A percentile compares a stretch with the other conserved stretches of the same genome.
Conservation (phyloP, 176 grass and related monocot genomes). For the bread wheat (Triticum aestivum) region DNA sequence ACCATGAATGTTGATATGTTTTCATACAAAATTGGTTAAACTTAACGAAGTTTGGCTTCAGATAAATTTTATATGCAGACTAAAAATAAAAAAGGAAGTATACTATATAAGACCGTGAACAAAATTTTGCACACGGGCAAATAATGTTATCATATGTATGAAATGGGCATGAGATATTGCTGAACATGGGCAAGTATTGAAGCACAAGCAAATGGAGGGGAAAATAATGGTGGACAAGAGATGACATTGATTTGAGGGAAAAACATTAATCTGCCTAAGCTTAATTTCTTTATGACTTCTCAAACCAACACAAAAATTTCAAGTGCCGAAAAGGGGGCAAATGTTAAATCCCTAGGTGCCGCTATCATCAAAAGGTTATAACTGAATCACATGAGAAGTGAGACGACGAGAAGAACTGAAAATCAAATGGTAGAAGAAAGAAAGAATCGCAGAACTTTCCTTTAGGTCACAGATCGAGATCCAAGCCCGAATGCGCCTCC, state of each 20-base stretch:
- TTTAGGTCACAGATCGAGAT: conserved; percentile 93
- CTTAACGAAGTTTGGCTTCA: no score
- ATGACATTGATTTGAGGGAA: conserved; percentile 22
- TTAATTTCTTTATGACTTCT: conserved; percentile 50
- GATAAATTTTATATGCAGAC: no score
- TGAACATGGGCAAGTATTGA: conserved; percentile 21
- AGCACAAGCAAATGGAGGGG: conserved; percentile 24
- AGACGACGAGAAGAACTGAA: conserved; percentile 14
- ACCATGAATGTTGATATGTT: no score
- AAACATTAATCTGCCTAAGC: conserved; percentile 42
- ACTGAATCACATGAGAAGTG: conserved; percentile 35
- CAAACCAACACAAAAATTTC: conserved; percentile 45
- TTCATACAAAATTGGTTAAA: no score
- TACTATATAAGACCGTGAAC: not conserved
- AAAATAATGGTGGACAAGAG: conserved; percentile 32
- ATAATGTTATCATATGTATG: conserved; percentile 88
- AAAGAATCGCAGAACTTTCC: conserved; percentile 66
- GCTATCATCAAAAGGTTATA: conserved; percentile 47
- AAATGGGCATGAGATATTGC: not conserved
- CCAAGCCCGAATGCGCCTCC: conserved; percentile 68
- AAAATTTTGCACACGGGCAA: conserved; percentile 1
- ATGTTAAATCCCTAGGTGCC: conserved; percentile 49
- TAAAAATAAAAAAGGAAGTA: no score
- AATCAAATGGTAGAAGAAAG: conserved; percentile 42
- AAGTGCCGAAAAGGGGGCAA: conserved; percentile 33